Evolutionary conservation across 345 rosid genomes (phyloP).

Genomic region (Triadica sebifera): DNA sequence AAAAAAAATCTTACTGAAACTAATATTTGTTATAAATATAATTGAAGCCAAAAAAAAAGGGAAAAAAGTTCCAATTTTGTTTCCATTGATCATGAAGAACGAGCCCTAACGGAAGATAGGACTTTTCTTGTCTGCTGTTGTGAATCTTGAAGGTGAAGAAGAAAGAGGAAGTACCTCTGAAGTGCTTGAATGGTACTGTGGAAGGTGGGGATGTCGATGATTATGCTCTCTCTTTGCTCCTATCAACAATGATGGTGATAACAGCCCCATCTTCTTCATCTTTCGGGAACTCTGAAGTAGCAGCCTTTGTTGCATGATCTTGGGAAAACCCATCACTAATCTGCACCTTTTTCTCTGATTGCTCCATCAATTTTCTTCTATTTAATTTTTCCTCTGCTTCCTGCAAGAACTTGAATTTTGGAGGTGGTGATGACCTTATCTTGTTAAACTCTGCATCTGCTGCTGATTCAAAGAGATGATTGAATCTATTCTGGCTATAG

Average conservation of each 20-base stretch:
- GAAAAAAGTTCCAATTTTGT: not conserved
- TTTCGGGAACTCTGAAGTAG: conserved; percentile 28
- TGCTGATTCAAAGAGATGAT: conserved; percentile 55
- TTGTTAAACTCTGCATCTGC: conserved; percentile 75
- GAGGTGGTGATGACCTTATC: conserved; percentile 73
- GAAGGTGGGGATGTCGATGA: conserved; percentile 21
- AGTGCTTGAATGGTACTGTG: conserved; percentile 31
- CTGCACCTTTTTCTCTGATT: conserved; percentile 22
- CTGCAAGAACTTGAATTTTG: conserved; percentile 86
- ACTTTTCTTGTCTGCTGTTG: conserved; percentile 27
- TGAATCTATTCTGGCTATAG: conserved; percentile 42
- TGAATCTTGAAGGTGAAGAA: conserved; percentile 38
- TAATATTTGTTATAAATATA: conserved; percentile 2
- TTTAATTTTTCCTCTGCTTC: conserved; percentile 91
- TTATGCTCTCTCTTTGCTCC: conserved; percentile 35
- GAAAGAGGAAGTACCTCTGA: conserved; percentile 43
- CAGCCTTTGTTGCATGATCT: conserved; percentile 18
- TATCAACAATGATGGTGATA: conserved; percentile 53
- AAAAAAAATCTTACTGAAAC: not conserved
- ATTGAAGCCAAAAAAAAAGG: not conserved
- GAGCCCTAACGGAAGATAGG: conserved; percentile 19
- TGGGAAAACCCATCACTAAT: conserved; percentile 18
- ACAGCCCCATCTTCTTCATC: conserved; percentile 54
- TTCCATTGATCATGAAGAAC: conserved; percentile 15
- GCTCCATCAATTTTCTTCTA: conserved; percentile 43